A percentile compares a stretch with the other conserved stretches of the same genome.
These are phyloP conservation scores for Aspergillus candidus DNA, from an alignment of 2,329 filamentous ascomycete genomes.

Conservation along the genomic window DNA sequence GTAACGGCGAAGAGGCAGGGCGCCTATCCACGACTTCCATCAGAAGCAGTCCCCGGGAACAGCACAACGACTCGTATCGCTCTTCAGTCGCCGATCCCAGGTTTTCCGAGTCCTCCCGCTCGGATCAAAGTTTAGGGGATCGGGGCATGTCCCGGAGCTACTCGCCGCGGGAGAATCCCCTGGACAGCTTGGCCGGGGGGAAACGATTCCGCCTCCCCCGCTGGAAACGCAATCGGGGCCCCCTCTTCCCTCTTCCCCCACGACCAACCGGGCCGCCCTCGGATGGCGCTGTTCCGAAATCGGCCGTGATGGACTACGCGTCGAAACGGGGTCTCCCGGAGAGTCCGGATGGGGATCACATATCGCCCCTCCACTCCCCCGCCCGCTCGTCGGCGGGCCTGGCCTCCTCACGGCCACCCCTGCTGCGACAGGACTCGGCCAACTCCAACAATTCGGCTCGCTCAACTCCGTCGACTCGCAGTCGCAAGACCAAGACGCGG, in stretches of 20 bases:
- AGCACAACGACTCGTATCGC: conserved; percentile 56
- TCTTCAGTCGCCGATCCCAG: conserved; percentile 59
- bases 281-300: conserved; percentile 12
- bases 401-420: conserved; percentile 40
- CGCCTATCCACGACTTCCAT: conserved; percentile 45
- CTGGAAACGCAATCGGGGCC: conserved; percentile 66
- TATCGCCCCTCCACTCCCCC: conserved; percentile 43
- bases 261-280: conserved; percentile 44
- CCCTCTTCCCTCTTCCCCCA: conserved; percentile 83
- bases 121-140: conserved; percentile 74
- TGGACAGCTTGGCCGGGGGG: conserved; percentile 37
- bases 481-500: conserved; percentile 51
- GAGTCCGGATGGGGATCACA: conserved; percentile 18
- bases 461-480: conserved; percentile 51
- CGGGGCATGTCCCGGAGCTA: conserved; percentile 54
- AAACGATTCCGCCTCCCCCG: conserved; percentile 78
- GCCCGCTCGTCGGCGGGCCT: conserved; percentile 49
- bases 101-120: conserved; percentile 80
- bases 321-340: no score
- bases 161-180: conserved; percentile 58
- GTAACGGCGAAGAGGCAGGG: conserved; percentile 58
- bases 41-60: conserved; percentile 48
- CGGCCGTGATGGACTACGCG: conserved; percentile 1
- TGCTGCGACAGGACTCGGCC: conserved; percentile 56
- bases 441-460: conserved; percentile 60